Base-by-base conservation (phyloP, 371 early-diverging fungal species). In the Zopfochytrium polystomum region DNA sequence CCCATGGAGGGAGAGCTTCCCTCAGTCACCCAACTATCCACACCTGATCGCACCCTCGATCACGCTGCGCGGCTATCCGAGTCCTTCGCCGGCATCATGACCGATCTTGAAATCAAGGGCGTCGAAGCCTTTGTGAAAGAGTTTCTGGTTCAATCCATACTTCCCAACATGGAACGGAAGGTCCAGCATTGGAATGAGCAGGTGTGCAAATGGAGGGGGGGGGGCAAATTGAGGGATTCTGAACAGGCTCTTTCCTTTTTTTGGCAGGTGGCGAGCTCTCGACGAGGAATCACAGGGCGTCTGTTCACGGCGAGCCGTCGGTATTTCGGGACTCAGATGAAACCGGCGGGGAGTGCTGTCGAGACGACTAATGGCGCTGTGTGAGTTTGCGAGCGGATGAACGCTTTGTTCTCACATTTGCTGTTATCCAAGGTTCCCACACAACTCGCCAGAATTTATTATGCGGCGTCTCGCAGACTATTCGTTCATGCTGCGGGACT, bases 401-500 rank as follows among this genome's bases (percentile, higher is more conserved):
- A n/a, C n/a, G n/a, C n/a, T n/a, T n/a, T n/a, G n/a, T n/a, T n/a
- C n/a, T n/a, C n/a, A n/a, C n/a, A n/a, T n/a, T n/a, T n/a, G n/a
- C n/a, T n/a, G n/a, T n/a, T n/a, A n/a, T n/a, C n/a, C n/a, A n/a
- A n/a, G n/a, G n/a, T 95, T 87, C 66, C 82, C 86, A 2, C 79
- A 87, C 72, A 80, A 80, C 33, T 84, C 94, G 3, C 90, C 92
- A 0, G 98, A 97, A 67, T 86, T 91, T 1, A 87, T 90, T 60
- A 82, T 95, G 84, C 85, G 96, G 9, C 87, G 88, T 63, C 74
- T 95, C 43, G 98, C 92, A 4, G 96, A 96, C 73, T 96, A 85
- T 76, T 88, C 94, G 2, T 95, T 97, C 65, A 95, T 96, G 95
- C 77, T 97, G 5, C 78, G 89, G 20, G 96, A 96, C 67, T 95